phyloP scores from a whole-genome alignment of 352 stramenopile genomes.

The Globisporangium parvum region DNA sequence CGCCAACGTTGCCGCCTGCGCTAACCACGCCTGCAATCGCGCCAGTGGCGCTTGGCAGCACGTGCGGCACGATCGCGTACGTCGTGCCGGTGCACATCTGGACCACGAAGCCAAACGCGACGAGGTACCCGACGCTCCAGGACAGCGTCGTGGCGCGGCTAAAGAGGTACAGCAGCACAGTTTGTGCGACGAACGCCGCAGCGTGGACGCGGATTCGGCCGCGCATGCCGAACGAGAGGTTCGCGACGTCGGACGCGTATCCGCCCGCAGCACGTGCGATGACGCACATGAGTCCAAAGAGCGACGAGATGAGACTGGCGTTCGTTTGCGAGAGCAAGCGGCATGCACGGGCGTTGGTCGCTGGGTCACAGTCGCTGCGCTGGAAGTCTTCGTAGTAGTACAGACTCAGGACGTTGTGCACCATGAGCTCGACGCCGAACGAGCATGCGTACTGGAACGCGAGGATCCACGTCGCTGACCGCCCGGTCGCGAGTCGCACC shows the following conservation, averaged over 20 bases:
- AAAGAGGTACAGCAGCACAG: slow-evolving; percentile 81
- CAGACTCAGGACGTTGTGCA: slow-evolving; percentile 90
- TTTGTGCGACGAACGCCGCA: slow-evolving; percentile 65
- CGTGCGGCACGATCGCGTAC: slow-evolving; percentile 57
- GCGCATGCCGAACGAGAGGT: slow-evolving; percentile 73
- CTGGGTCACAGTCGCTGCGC: slow-evolving; percentile 36
- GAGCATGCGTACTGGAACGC: slow-evolving; percentile 89
- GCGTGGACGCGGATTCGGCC: slow-evolving; percentile 82
- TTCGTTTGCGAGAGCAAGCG: slow-evolving; percentile 30
- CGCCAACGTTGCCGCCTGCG: slow-evolving; percentile 34
- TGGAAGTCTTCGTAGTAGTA: slow-evolving; percentile 90
- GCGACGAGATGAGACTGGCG: slow-evolving; percentile 81
- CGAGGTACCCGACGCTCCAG: slow-evolving; percentile 59
- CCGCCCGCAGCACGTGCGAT: slow-evolving; percentile 88
- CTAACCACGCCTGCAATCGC: slow-evolving; percentile 29
- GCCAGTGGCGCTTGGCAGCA: slow-evolving; percentile 35
- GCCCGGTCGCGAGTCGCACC: slow-evolving; percentile 23
- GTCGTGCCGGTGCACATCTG: slow-evolving; percentile 59
- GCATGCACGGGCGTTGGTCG: slow-evolving; percentile 18
- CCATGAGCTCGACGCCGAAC: slow-evolving; percentile 93
- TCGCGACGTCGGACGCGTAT: slow-evolving; percentile 74
- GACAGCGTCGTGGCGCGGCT: slow-evolving; percentile 35
- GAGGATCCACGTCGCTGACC: slow-evolving; percentile 87
- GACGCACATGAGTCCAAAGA: slow-evolving; percentile 93
- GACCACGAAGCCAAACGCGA: slow-evolving; percentile 84